Evolutionary conservation across 2,329 filamentous ascomycete species (phyloP).

Genomic region (Piedraia hortae): DNA sequence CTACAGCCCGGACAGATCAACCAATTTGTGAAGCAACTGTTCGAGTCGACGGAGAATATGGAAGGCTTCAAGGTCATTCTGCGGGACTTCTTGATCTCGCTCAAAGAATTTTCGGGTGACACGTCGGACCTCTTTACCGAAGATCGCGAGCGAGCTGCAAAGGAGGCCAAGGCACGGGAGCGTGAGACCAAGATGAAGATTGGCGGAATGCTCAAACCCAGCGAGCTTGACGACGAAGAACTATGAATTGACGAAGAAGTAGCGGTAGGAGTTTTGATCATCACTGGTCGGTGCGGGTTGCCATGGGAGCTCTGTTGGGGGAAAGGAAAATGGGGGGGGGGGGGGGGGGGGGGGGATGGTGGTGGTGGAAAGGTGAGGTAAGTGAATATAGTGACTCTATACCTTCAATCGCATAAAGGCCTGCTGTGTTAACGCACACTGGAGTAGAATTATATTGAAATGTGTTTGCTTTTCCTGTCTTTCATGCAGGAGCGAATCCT

Average conservation of each 20-base stretch:
- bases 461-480: too few species aligned
- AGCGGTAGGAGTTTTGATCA: too few species aligned
- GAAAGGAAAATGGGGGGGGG: too few species aligned
- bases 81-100: constrained; percentile 85
- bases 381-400: too few species aligned
- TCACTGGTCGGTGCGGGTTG: too few species aligned
- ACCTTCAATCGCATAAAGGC: too few species aligned
- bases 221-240: constrained; percentile 65
- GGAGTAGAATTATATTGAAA: too few species aligned
- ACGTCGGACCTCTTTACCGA: constrained; percentile 83
- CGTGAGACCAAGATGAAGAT: constrained; percentile 84
- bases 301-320: too few species aligned
- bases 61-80: constrained; percentile 88
- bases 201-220: constrained; percentile 82
- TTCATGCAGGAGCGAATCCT: too few species aligned
- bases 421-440: too few species aligned
- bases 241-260: constrained; percentile 44
- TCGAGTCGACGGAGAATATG: constrained; percentile 65
- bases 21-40: constrained; percentile 69
- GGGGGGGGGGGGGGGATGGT: too few species aligned
- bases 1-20: constrained; percentile 59
- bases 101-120: constrained; percentile 92
- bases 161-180: constrained; percentile 63
- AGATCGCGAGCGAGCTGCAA: constrained; percentile 78
- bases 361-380: too few species aligned